Conservation (phyloP, 2,329 filamentous ascomycete genomes). For the Myriosclerotinia duriaeana region DNA sequence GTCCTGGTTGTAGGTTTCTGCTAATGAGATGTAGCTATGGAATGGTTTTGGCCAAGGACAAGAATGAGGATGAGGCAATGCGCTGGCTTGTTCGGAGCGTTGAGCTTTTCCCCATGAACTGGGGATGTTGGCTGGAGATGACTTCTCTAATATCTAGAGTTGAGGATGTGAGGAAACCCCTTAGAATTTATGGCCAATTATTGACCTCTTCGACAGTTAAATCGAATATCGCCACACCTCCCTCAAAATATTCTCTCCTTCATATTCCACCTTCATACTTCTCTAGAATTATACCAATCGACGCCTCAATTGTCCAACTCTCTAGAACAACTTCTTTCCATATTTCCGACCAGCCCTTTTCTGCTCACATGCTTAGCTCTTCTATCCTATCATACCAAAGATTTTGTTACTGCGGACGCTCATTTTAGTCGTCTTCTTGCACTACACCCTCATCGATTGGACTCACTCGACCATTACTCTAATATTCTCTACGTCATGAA, state of each 20-base stretch:
- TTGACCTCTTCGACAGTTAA: constrained; percentile 56
- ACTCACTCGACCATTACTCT: constrained; percentile 92
- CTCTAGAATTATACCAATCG: constrained; percentile 87
- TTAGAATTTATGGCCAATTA: background rate
- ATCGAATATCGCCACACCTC: constrained; percentile 67
- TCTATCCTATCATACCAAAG: constrained; percentile 85
- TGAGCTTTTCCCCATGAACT: constrained; percentile 89
- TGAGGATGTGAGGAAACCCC: constrained; percentile 66
- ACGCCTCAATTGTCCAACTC: constrained; percentile 71
- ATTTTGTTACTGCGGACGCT: constrained; percentile 66
- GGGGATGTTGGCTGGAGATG: constrained; percentile 95
- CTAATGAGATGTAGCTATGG: constrained; percentile 61
- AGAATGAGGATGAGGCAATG: constrained; percentile 82
- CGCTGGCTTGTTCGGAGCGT: constrained; percentile 87
- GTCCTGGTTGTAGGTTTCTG: constrained; percentile 6
- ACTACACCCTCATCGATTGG: constrained; percentile 70
- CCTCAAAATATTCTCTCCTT: constrained; percentile 90
- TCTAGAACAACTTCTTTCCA: constrained; percentile 72
- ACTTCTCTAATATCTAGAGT: constrained; percentile 73
- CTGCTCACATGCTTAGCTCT: constrained; percentile 86
- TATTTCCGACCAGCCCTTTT: constrained; percentile 88
- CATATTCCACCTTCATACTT: constrained; percentile 90
- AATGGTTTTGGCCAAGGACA: constrained; percentile 83
- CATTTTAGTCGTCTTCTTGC: constrained; percentile 79
- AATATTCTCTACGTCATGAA: constrained; percentile 96